Conservation (phyloP, 208 protist genomes). For the Sergeia podlipaevii region DNA sequence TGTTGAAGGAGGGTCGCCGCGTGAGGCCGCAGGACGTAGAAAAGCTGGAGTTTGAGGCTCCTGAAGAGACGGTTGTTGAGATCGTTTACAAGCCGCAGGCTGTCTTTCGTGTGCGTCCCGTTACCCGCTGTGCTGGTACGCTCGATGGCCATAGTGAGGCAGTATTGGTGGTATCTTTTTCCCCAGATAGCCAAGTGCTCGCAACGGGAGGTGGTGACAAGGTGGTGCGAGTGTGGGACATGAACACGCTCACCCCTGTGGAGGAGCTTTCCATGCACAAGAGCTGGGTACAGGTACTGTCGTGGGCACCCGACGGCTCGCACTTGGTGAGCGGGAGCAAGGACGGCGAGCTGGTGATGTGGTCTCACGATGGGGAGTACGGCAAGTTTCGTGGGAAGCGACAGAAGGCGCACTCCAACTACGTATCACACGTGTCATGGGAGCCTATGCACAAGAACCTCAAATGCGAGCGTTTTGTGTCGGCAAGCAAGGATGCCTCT, state of each 20-base stretch:
- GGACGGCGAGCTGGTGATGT: slow-evolving; percentile 93
- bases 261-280: slow-evolving; percentile 91
- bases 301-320: slow-evolving; percentile 95
- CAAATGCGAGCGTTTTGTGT: slow-evolving; percentile 83
- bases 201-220: slow-evolving; percentile 95
- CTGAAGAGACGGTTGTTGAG: slow-evolving; percentile 81
- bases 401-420: slow-evolving; percentile 93
- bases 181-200: slow-evolving; percentile 91
- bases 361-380: slow-evolving; percentile 84
- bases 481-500: slow-evolving; percentile 92
- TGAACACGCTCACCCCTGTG: slow-evolving; percentile 93
- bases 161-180: slow-evolving; percentile 93
- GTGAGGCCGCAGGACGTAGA: slow-evolving; percentile 79
- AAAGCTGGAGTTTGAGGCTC: slow-evolving; percentile 64
- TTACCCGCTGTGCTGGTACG: slow-evolving; percentile 92
- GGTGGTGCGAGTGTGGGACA: slow-evolving; percentile 98
- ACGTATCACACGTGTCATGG: slow-evolving; percentile 95
- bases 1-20: slow-evolving; percentile 80
- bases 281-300: slow-evolving; percentile 95
- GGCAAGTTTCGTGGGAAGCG: slow-evolving; percentile 70
- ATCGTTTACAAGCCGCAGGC: slow-evolving; percentile 96
- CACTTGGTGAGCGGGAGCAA: slow-evolving; percentile 93
- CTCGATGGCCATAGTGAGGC: slow-evolving; percentile 95
- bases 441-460: slow-evolving; percentile 94
- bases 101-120: slow-evolving; percentile 95